Evolutionary conservation across 805 yeast species (phyloP).

Genomic region (Clavispora vitiphila): DNA sequence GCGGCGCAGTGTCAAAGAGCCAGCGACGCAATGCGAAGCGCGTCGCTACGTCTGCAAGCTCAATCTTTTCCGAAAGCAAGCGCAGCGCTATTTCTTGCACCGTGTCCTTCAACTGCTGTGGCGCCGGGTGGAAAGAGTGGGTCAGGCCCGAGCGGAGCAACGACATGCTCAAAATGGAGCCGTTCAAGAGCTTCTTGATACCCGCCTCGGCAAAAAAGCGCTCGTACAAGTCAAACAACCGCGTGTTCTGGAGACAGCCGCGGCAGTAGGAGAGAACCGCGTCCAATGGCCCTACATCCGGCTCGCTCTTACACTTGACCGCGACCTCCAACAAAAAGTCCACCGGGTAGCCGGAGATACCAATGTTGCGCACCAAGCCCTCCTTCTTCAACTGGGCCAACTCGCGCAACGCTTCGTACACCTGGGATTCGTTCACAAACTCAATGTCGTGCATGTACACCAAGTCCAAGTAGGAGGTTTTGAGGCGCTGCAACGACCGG

Average conservation of each 20-base stretch:
- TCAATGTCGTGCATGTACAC: conserved; percentile 90
- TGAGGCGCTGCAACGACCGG: conserved; percentile 63
- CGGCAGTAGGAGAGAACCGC: conserved; percentile 74
- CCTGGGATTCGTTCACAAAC: conserved; percentile 54
- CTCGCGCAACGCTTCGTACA: conserved; percentile 59
- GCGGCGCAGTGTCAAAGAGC: conserved; percentile 30
- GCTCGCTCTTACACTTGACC: conserved; percentile 18
- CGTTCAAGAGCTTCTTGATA: conserved; percentile 62
- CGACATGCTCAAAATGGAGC: conserved; percentile 87
- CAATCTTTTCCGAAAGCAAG: conserved; percentile 40
- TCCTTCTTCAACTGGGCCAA: conserved; percentile 55
- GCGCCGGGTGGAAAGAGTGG: conserved; percentile 77
- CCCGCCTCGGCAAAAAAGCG: conserved; percentile 50
- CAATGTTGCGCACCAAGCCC: conserved; percentile 62
- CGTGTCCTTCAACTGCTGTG: conserved; percentile 48
- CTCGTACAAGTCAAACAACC: conserved; percentile 42
- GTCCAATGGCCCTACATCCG: conserved; percentile 62
- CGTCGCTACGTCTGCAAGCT: conserved; percentile 78
- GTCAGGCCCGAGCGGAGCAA: conserved; percentile 64
- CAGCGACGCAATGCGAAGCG: conserved; percentile 67
- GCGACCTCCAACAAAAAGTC: conserved; percentile 57
- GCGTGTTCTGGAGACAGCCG: conserved; percentile 74
- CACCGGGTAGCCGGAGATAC: conserved; percentile 86
- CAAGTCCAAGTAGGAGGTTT: conserved; percentile 67
- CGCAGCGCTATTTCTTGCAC: conserved; percentile 41